A percentile compares a stretch with the other conserved stretches of the same genome.
phyloP scores from a whole-genome alignment of 73 alveolate genomes.

The Tetrahymena thermophila region DNA sequence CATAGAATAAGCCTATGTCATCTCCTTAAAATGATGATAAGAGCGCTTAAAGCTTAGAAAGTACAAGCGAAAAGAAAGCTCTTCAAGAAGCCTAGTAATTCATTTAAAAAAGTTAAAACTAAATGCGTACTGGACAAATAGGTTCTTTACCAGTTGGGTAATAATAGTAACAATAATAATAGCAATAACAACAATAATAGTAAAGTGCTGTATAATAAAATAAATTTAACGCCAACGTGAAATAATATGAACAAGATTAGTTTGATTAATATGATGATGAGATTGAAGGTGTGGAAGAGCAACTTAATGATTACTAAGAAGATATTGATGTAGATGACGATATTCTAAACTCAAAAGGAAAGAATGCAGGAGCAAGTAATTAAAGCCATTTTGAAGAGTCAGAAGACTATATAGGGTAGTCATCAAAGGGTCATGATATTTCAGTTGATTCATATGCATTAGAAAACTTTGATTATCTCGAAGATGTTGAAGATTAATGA shows the following conservation, averaged over 20 bases:
- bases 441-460: constrained; percentile 37
- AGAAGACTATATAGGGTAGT: constrained; percentile 36
- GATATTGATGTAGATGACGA: neutral
- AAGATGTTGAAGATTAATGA: constrained; percentile 30
- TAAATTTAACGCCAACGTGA: neutral
- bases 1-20: neutral
- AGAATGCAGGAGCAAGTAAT: neutral
- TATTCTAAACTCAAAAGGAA: neutral
- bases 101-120: neutral
- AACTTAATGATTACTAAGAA: neutral
- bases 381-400: constrained; percentile 34
- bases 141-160: neutral
- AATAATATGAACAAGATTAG: neutral
- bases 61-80: neutral
- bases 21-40: neutral
- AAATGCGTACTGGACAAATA: neutral
- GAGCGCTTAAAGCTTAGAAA: neutral
- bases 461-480: constrained; percentile 41
- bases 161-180: neutral
- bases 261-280: neutral
- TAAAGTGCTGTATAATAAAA: neutral
- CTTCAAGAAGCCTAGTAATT: neutral
- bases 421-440: constrained; percentile 40
- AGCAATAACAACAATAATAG: neutral
- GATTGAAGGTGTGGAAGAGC: neutral